Evolutionary conservation across 2,329 filamentous ascomycete genomes (phyloP).

Genomic region (Chaetoscypha palmicola): DNA sequence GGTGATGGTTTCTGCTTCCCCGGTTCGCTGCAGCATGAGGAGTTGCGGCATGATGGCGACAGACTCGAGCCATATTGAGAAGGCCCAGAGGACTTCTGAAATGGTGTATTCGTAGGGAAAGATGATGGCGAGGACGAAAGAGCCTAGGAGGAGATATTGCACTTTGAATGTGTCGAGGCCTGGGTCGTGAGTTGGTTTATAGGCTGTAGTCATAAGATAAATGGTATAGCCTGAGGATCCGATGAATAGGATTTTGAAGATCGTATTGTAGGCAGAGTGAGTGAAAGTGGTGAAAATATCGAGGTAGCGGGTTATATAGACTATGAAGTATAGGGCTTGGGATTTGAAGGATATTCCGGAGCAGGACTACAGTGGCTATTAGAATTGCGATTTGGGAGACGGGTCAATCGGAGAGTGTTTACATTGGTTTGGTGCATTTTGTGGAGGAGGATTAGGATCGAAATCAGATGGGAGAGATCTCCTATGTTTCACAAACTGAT

Average conservation of each 20-base stretch:
- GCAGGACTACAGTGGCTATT: constrained; percentile 63
- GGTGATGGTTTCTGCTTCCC: constrained; percentile 98
- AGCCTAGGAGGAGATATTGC: constrained; percentile 82
- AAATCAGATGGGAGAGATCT: constrained; percentile 91
- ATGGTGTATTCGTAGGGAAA: constrained; percentile 80
- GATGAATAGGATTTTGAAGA: constrained; percentile 96
- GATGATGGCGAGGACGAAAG: constrained; percentile 69
- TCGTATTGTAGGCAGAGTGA: constrained; percentile 69
- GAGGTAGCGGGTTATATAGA: constrained; percentile 90
- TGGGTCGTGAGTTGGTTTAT: constrained; percentile 94
- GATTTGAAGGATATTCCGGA: constrained; percentile 98
- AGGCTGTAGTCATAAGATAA: constrained; percentile 96
- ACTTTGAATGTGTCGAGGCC: constrained; percentile 97
- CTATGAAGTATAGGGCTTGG: constrained; percentile 87
- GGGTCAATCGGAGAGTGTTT: constrained; percentile 30
- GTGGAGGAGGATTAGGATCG: constrained; percentile 88
- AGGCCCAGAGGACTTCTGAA: constrained; percentile 90
- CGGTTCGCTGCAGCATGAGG: constrained; percentile 96
- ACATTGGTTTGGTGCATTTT: constrained; percentile 95
- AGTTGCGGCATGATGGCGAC: constrained; percentile 96
- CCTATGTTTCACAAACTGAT: constrained; percentile 41
- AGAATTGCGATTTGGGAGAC: constrained; percentile 7
- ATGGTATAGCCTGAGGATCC: constrained; percentile 84
- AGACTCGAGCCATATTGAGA: constrained; percentile 95
- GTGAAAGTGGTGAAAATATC: constrained; percentile 84